Conservation (phyloP, 371 early-diverging fungal genomes). For the Mortierella sp. region DNA sequence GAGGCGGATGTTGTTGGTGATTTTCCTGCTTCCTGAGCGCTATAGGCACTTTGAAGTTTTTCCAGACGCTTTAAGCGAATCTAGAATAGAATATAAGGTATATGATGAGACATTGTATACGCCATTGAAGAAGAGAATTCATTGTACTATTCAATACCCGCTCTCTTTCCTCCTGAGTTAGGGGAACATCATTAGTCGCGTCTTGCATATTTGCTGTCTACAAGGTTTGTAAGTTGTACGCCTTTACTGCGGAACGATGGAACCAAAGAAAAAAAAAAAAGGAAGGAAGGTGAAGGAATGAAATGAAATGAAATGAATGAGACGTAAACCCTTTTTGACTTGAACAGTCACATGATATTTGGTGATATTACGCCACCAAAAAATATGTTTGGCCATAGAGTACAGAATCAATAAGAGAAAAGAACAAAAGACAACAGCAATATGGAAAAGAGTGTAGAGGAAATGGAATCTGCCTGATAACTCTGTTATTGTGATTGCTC, state of each 20-base stretch:
- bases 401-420: background rate
- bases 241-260: background rate
- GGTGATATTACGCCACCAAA: background rate
- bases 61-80: constrained; percentile 80
- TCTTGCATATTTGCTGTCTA: constrained; percentile 41
- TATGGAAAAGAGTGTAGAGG: too few relatives aligned
- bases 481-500: too few relatives aligned
- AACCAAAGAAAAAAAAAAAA: background rate
- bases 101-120: background rate
- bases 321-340: background rate
- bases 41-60: constrained; percentile 62
- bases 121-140: background rate
- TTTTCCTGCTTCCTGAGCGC: constrained; percentile 21
- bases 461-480: too few relatives aligned
- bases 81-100: constrained; percentile 51
- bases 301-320: background rate
- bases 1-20: constrained; percentile 17
- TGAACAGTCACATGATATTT: constrained; percentile 1
- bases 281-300: constrained; percentile 5
- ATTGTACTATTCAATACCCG: constrained; percentile 15
- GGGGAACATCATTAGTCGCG: constrained; percentile 42
- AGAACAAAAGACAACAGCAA: too few relatives aligned
- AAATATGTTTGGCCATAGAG: too few relatives aligned
- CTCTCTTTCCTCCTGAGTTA: constrained; percentile 54
- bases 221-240: background rate